Evolutionary conservation across 192 early-diverging fungal genomes (phyloP).

Genomic region (Funneliformis mosseae): DNA sequence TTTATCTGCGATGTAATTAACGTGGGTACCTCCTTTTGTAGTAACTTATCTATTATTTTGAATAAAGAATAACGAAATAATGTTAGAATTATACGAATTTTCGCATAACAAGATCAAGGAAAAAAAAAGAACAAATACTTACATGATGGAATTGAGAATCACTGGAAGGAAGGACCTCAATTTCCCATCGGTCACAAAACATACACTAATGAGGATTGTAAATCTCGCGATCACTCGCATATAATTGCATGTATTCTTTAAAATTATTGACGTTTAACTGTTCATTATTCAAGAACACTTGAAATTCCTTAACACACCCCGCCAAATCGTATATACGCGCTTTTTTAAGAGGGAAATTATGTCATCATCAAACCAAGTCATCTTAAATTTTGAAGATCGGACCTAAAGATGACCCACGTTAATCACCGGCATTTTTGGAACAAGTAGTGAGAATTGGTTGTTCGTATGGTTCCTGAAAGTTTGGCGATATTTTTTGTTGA

Average conservation of each 20-base stretch:
- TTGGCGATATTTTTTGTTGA: slow-evolving; percentile 76
- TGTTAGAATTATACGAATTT: no score
- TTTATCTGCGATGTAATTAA: slow-evolving; percentile 82
- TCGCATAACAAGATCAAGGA: no score
- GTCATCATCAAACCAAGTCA: slow-evolving; percentile 70
- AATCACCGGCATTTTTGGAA: slow-evolving; percentile 73
- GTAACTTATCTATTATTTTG: slow-evolving; percentile 53
- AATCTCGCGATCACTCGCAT: slow-evolving; percentile 43
- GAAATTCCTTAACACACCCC: slow-evolving; percentile 79
- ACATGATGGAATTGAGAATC: slow-evolving; percentile 96
- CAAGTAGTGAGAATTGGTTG: slow-evolving; percentile 74
- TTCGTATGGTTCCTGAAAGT: slow-evolving; percentile 88
- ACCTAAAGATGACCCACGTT: slow-evolving; percentile 92
- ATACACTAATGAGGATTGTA: slow-evolving; percentile 64
- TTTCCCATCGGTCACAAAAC: slow-evolving; percentile 91
- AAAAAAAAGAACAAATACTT: background rate
- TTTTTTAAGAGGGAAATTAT: slow-evolving; percentile 84
- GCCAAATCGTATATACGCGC: slow-evolving; percentile 94
- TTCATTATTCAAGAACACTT: slow-evolving; percentile 85
- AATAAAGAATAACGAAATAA: no score
- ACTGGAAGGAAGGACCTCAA: slow-evolving; percentile 77
- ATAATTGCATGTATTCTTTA: slow-evolving; percentile 88
- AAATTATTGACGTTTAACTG: slow-evolving; percentile 84
- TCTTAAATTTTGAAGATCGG: slow-evolving; percentile 89
- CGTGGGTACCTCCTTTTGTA: slow-evolving; percentile 91